Evolutionary conservation across 331 rosid genomes (phyloP).

Genomic region (Pyracantha coccinea): DNA sequence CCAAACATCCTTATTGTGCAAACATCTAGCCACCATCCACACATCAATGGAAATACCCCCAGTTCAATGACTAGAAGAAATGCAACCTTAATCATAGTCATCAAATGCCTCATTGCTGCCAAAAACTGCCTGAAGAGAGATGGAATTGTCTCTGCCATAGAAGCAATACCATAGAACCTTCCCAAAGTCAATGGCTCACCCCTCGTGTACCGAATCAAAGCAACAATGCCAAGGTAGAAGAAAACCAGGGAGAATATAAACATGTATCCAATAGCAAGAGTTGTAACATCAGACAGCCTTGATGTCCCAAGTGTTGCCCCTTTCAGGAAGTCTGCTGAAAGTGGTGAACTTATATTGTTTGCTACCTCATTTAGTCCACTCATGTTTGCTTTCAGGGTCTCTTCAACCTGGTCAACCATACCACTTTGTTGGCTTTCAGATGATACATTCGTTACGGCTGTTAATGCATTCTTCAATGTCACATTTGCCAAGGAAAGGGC

Average conservation of each 20-base stretch:
- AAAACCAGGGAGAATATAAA: slow-evolving; percentile 68
- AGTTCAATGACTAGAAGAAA: slow-evolving; percentile 95
- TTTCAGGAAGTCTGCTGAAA: slow-evolving; percentile 59
- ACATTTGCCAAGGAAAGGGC: slow-evolving; percentile 85
- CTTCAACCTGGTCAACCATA: slow-evolving; percentile 68
- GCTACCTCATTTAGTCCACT: slow-evolving; percentile 59
- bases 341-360: slow-evolving; percentile 50
- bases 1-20: slow-evolving; percentile 99
- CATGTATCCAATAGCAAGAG: slow-evolving; percentile 88
- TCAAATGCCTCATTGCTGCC: slow-evolving; percentile 98
- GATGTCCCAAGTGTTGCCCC: slow-evolving; percentile 65
- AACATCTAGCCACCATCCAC: slow-evolving; percentile 99
- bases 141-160: slow-evolving; percentile 87
- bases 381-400: slow-evolving; percentile 59
- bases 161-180: slow-evolving; percentile 86
- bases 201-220: slow-evolving; percentile 75
- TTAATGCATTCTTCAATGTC: slow-evolving; percentile 77
- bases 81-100: slow-evolving; percentile 99
- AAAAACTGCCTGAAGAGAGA: slow-evolving; percentile 95
- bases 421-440: slow-evolving; percentile 61
- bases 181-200: slow-evolving; percentile 89
- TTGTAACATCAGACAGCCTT: slow-evolving; percentile 87
- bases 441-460: slow-evolving; percentile 67
- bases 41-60: slow-evolving; percentile 97
- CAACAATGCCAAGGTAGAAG: slow-evolving; percentile 73